Evolutionary conservation across 2,329 filamentous ascomycete species (phyloP).

Genomic region (Colletotrichum sp.): DNA sequence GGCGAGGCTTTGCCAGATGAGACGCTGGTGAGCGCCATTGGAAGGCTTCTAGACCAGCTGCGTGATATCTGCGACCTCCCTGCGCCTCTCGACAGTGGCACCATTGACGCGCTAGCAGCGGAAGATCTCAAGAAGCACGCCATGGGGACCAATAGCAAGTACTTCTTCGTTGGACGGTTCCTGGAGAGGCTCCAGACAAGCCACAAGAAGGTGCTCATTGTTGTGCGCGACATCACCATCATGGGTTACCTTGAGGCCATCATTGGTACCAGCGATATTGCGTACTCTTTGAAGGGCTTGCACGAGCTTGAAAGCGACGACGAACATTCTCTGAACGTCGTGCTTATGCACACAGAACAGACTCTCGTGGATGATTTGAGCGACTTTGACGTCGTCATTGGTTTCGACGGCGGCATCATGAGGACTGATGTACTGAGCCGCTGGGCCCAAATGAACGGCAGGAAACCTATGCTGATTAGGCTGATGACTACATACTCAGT

Average conservation of each 20-base stretch:
- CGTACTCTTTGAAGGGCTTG: constrained; percentile 38
- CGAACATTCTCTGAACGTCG: constrained; percentile 38
- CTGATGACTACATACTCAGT: constrained; percentile 58
- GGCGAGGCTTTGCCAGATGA: constrained; percentile 25
- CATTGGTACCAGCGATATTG: constrained; percentile 43
- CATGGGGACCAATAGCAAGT: constrained; percentile 64
- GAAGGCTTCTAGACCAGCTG: constrained; percentile 56
- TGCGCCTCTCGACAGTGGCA: constrained; percentile 52
- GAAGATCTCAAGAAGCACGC: constrained; percentile 56
- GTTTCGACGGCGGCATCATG: constrained; percentile 57
- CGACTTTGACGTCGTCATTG: constrained; percentile 56
- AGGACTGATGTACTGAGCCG: constrained; percentile 31
- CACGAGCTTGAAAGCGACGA: constrained; percentile 36
- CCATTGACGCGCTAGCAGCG: constrained; percentile 40
- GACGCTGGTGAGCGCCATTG: constrained; percentile 46
- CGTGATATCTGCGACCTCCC: constrained; percentile 64
- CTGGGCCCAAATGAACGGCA: constrained; percentile 22
- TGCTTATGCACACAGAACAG: constrained; percentile 46
- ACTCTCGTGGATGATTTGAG: constrained; percentile 39
- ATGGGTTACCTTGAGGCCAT: constrained; percentile 59
- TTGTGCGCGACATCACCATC: constrained; percentile 55
- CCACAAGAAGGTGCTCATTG: constrained; percentile 56
- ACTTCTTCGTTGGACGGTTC: constrained; percentile 63
- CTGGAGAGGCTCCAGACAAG: constrained; percentile 47
- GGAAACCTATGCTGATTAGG: constrained; percentile 50